Percentiles rank a stretch among this genome's conserved stretches.
Conservation (phyloP, 441 rosid genomes). For the Hypseocharis bilobata region DNA sequence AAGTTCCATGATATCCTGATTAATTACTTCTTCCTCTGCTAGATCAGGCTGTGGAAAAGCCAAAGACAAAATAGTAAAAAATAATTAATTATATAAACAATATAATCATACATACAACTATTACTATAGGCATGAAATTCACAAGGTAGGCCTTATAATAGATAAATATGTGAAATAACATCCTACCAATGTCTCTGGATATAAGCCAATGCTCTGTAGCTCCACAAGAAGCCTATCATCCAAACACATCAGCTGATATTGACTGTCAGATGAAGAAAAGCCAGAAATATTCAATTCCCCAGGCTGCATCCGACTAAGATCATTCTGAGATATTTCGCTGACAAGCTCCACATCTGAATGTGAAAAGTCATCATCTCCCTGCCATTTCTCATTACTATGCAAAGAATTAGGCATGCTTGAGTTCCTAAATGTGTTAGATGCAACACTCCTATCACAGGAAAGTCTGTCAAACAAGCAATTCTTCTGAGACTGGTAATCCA, state of each 20-base stretch:
- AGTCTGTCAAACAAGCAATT: conserved; percentile 41
- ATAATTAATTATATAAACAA: background rate
- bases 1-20: conserved; percentile 53
- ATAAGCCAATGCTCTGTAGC: conserved; percentile 72
- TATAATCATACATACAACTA: background rate
- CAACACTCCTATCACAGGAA: conserved; percentile 54
- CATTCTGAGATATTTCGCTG: conserved; percentile 27
- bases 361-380: conserved; percentile 48
- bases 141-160: background rate
- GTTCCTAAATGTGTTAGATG: conserved; percentile 37
- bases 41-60: conserved; percentile 67
- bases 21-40: conserved; percentile 57
- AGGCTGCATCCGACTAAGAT: conserved; percentile 31
- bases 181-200: conserved; percentile 72
- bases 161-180: conserved; percentile 12
- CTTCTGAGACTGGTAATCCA: conserved; percentile 53
- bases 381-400: conserved; percentile 26
- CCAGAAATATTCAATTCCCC: conserved; percentile 30
- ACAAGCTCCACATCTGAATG: conserved; percentile 45
- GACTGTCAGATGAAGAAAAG: conserved; percentile 41
- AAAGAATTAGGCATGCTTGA: conserved; percentile 31
- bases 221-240: conserved; percentile 73
- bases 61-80: background rate
- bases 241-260: conserved; percentile 59
- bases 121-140: background rate